A percentile compares a stretch with the other conserved stretches of the same genome.
These are phyloP conservation scores for Blastobotrys parvus DNA, from an alignment of 805 yeast species.

Conservation along the genomic window DNA sequence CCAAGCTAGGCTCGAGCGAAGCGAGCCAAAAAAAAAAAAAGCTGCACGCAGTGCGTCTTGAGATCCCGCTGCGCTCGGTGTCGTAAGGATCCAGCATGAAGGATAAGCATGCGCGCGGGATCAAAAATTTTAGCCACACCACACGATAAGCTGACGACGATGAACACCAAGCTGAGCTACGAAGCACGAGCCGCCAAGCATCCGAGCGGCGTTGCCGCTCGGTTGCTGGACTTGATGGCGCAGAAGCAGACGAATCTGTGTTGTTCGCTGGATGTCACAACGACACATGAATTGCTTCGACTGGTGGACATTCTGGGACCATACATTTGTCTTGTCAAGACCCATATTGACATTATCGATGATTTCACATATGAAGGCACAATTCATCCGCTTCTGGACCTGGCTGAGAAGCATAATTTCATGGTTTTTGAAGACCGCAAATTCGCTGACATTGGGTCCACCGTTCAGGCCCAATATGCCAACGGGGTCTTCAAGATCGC, in stretches of 20 bases:
- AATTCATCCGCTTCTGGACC: slow-evolving; percentile 58
- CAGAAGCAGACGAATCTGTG: slow-evolving; percentile 79
- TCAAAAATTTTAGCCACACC: too few species aligned
- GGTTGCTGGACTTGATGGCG: slow-evolving; percentile 67
- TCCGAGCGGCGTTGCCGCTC: slow-evolving; percentile 69
- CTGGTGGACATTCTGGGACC: slow-evolving; percentile 84
- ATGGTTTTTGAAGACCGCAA: slow-evolving; percentile 94
- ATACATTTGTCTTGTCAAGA: slow-evolving; percentile 80
- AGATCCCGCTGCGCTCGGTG: too few species aligned
- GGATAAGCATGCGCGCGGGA: too few species aligned
- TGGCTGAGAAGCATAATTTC: slow-evolving; percentile 77
- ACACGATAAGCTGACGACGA: too few species aligned
- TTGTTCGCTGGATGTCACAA: slow-evolving; percentile 86
- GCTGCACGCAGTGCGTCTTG: too few species aligned
- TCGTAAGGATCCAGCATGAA: too few species aligned
- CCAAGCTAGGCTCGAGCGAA: too few species aligned
- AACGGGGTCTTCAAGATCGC: slow-evolving; percentile 88
- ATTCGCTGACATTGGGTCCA: slow-evolving; percentile 97
- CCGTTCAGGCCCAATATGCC: slow-evolving; percentile 87
- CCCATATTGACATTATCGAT: slow-evolving; percentile 87
- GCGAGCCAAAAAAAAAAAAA: too few species aligned
- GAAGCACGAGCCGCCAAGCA: slow-evolving; percentile 62
- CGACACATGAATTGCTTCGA: slow-evolving; percentile 63
- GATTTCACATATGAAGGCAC: slow-evolving; percentile 82
- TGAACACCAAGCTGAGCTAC: slow-evolving; percentile 34